Percentiles rank a stretch among this genome's conserved stretches.
Conservation (phyloP, 768 basidiomycete species). For the Psilocybe sp. region DNA sequence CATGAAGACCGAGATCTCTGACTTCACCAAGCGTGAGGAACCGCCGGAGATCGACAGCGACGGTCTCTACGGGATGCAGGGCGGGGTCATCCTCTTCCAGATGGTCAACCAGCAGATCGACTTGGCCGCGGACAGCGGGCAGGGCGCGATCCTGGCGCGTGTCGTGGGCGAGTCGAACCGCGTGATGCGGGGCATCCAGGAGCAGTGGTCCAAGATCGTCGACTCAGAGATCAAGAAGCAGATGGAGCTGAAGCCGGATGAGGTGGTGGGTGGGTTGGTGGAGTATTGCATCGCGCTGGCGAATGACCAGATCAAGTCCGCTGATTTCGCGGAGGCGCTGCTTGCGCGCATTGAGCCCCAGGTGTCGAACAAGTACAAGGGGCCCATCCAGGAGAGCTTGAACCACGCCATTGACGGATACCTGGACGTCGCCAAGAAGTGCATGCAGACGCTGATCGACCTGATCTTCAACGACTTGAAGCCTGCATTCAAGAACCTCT, state of each 20-base stretch:
- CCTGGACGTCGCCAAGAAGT: slow-evolving; percentile 96
- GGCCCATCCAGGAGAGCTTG: slow-evolving; percentile 76
- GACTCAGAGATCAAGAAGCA: slow-evolving; percentile 87
- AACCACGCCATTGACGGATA: slow-evolving; percentile 99
- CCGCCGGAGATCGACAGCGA: slow-evolving; percentile 90
- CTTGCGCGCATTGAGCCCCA: slow-evolving; percentile 84
- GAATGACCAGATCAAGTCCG: slow-evolving; percentile 96
- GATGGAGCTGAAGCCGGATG: slow-evolving; percentile 77
- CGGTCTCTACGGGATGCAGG: slow-evolving; percentile 86
- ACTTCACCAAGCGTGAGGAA: slow-evolving; percentile 78
- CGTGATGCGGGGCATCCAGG: slow-evolving; percentile 86
- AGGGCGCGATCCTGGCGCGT: slow-evolving; percentile 87
- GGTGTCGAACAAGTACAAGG: slow-evolving; percentile 89
- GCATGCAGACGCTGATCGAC: slow-evolving; percentile 90
- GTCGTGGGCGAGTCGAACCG: slow-evolving; percentile 87
- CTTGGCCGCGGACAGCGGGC: slow-evolving; percentile 91
- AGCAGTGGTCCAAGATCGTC: slow-evolving; percentile 81
- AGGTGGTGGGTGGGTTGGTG: slow-evolving; percentile 82
- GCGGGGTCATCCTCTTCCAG: slow-evolving; percentile 94
- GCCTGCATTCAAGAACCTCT: slow-evolving; percentile 79
- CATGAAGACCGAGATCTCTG: slow-evolving; percentile 85
- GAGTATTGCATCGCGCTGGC: slow-evolving; percentile 97
- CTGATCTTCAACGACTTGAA: slow-evolving; percentile 94
- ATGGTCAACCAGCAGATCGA: slow-evolving; percentile 98
- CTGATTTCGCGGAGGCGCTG: slow-evolving; percentile 88